phyloP scores from a whole-genome alignment of 208 protist genomes.

The Tetramitus jugosus region DNA sequence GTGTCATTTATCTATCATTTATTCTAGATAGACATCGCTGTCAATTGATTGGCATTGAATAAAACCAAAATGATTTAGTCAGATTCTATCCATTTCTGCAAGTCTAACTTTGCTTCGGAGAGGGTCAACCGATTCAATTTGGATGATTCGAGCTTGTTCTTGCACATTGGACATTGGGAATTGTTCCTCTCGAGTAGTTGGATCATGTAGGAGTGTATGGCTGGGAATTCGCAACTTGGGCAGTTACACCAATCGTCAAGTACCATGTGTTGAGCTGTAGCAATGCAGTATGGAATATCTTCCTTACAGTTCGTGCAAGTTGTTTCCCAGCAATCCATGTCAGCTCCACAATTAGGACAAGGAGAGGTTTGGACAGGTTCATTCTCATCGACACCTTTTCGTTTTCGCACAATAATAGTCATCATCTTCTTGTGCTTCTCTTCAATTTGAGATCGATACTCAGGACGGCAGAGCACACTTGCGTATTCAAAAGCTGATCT shows the following conservation, averaged over 20 bases:
- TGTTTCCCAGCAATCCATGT: constrained; percentile 70
- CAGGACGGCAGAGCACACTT: constrained; percentile 82
- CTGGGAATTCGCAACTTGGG: constrained; percentile 79
- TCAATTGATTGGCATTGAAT: too few relatives aligned
- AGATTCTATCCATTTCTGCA: too few relatives aligned
- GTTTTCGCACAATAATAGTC: constrained; percentile 80
- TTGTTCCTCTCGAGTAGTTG: constrained; percentile 41
- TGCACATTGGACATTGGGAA: constrained; percentile 8
- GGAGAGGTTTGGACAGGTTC: constrained; percentile 43
- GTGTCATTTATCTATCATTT: too few relatives aligned
- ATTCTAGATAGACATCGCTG: too few relatives aligned
- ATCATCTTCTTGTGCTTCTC: constrained; percentile 89
- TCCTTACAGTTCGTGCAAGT: constrained; percentile 87
- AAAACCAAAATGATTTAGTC: too few relatives aligned
- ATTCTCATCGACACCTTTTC: constrained; percentile 28
- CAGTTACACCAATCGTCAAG: constrained; percentile 69
- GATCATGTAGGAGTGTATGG: constrained; percentile 59
- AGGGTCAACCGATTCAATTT: too few relatives aligned
- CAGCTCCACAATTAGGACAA: constrained; percentile 81
- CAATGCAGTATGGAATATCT: constrained; percentile 85
- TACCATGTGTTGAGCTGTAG: constrained; percentile 65
- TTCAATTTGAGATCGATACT: constrained; percentile 76
- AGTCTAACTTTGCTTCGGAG: too few relatives aligned
- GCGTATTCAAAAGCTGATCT: constrained; percentile 89
- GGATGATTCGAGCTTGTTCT: too few relatives aligned